phyloP scores from a whole-genome alignment of 192 early-diverging fungal species.

The Chytriomyces sp. region DNA sequence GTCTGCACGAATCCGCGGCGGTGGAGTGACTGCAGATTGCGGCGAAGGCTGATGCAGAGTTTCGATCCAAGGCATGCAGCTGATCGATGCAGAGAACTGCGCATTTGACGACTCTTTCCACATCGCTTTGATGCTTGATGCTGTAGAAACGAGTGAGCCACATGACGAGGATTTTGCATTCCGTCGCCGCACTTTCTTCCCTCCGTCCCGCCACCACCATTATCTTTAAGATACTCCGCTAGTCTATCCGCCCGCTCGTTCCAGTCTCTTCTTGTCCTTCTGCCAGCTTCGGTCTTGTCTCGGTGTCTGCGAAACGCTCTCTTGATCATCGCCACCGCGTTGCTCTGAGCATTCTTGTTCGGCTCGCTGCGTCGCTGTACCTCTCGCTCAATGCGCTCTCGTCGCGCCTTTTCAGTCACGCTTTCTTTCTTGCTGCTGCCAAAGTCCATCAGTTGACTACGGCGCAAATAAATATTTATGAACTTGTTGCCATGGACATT shows the following conservation, averaged over 20 bases:
- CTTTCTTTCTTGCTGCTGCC: neutral
- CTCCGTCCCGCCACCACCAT: no score
- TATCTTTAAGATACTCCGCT: neutral
- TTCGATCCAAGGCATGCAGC: neutral
- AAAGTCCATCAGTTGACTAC: constrained; percentile 9
- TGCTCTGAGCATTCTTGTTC: neutral
- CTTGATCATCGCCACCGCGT: neutral
- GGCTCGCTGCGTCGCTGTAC: neutral
- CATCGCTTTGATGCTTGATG: neutral
- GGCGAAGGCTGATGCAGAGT: neutral
- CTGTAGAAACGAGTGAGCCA: no score
- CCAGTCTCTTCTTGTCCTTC: neutral
- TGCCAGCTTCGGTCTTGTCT: neutral
- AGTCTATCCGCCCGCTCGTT: neutral
- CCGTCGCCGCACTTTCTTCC: no score
- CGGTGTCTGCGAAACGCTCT: neutral
- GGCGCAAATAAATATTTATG: no score
- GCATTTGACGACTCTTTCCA: neutral
- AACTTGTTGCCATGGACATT: no score
- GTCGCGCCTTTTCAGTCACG: constrained; percentile 17
- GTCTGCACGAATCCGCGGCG: neutral
- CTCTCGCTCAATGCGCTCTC: constrained; percentile 21
- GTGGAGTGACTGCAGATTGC: neutral
- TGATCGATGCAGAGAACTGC: neutral
- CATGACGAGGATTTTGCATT: no score